These are phyloP conservation scores for Wallacemonas sp. DNA, from an alignment of 208 protist species.

Conservation along the genomic window DNA sequence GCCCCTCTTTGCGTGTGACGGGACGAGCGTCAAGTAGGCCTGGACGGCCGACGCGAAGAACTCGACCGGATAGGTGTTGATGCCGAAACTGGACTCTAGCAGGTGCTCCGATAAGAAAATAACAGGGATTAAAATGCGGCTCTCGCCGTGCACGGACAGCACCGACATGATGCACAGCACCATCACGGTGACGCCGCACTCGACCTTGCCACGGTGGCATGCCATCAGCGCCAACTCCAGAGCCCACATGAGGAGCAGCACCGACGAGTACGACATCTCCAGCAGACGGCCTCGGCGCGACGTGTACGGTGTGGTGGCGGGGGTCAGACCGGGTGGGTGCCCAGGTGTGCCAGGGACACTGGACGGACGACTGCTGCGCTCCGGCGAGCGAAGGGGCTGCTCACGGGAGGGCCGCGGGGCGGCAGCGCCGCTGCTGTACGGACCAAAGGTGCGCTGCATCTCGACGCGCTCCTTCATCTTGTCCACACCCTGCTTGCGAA, in stretches of 20 bases:
- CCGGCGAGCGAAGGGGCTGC: not conserved
- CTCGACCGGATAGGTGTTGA: slow-evolving; percentile 52
- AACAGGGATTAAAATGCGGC: slow-evolving; percentile 73
- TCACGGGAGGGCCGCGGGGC: not conserved
- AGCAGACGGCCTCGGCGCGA: slow-evolving; percentile 15
- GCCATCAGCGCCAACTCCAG: slow-evolving; percentile 52
- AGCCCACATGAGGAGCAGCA: slow-evolving; percentile 71
- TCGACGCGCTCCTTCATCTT: slow-evolving; percentile 7
- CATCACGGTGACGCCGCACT: slow-evolving; percentile 57
- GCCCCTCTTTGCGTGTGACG: slow-evolving; percentile 30
- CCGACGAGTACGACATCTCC: slow-evolving; percentile 86
- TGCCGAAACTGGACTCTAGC: slow-evolving; percentile 48
- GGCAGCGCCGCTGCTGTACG: not conserved
- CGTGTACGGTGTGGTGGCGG: too few relatives aligned
- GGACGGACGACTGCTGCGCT: not conserved
- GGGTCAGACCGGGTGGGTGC: too few relatives aligned
- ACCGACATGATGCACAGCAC: slow-evolving; percentile 54
- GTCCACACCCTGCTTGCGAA: not conserved
- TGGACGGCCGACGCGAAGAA: slow-evolving; percentile 86
- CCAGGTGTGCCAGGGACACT: not conserved
- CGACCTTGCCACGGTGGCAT: slow-evolving; percentile 36
- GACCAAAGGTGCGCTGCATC: slow-evolving; percentile 2
- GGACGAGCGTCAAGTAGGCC: slow-evolving; percentile 71
- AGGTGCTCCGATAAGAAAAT: slow-evolving; percentile 79
- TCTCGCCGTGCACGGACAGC: slow-evolving; percentile 73